These are phyloP conservation scores for Scheffersomyces parashehatae DNA, from an alignment of 1,139 yeast species.

Conservation along the genomic window DNA sequence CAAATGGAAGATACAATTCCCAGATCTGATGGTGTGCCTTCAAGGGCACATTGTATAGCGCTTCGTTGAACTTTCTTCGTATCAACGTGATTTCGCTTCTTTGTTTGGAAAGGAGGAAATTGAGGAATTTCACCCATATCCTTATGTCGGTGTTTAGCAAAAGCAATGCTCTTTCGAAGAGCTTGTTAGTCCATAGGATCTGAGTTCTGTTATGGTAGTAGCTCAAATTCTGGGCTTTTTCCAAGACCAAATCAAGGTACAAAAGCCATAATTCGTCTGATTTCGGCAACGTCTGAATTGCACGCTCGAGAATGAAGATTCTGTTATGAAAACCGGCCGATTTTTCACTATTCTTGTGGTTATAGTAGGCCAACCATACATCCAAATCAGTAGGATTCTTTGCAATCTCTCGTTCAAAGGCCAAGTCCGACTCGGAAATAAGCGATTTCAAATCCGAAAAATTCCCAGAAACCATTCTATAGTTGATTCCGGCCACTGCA, in stretches of 20 bases:
- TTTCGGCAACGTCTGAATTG: conserved; percentile 47
- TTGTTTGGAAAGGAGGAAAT: too few relatives aligned
- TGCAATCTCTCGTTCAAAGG: conserved; percentile 44
- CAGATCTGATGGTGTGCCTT: conserved; percentile 61
- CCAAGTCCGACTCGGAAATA: conserved; percentile 16
- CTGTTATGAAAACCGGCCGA: conserved; percentile 25
- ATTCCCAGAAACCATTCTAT: neutral
- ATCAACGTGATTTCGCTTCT: conserved; percentile 39
- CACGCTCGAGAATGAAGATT: conserved; percentile 54
- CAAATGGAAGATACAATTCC: conserved; percentile 58
- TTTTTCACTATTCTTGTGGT: conserved; percentile 23
- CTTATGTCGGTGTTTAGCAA: conserved; percentile 45
- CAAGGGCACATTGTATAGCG: conserved; percentile 51
- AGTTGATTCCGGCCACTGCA: neutral
- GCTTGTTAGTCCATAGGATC: conserved; percentile 32
- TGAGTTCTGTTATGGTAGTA: conserved; percentile 30
- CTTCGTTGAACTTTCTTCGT: conserved; percentile 51
- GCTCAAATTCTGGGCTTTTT: conserved; percentile 20
- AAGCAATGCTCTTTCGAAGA: conserved; percentile 52
- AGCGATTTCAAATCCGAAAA: conserved; percentile 16
- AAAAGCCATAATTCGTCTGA: conserved; percentile 57
- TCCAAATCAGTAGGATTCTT: conserved; percentile 44
- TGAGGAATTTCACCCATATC: conserved; percentile 47
- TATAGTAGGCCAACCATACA: conserved; percentile 57
- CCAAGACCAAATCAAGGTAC: conserved; percentile 47